A percentile compares a stretch with the other conserved stretches of the same genome.
Evolutionary conservation across 208 protist species (phyloP).

Genomic region (Crithidia expoeki): DNA sequence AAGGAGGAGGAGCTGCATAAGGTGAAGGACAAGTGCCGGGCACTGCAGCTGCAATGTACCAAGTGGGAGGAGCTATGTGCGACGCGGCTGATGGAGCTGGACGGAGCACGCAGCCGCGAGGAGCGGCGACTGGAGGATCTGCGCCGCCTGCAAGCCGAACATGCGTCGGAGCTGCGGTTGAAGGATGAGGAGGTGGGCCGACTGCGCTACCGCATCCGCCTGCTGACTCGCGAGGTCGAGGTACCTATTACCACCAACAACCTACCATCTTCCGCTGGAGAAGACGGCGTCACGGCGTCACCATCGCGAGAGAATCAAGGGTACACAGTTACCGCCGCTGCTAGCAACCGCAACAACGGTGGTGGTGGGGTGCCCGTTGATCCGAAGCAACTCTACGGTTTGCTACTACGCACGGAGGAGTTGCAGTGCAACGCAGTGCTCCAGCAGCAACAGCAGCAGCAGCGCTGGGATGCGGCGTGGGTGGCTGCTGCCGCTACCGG

Average conservation of each 20-base stretch:
- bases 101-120: slow-evolving; percentile 70
- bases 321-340: neutral
- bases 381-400: slow-evolving; percentile 41
- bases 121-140: slow-evolving; percentile 70
- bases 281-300: neutral
- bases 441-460: slow-evolving; percentile 44
- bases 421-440: slow-evolving; percentile 48
- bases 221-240: slow-evolving; percentile 26
- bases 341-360: neutral
- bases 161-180: slow-evolving; percentile 73
- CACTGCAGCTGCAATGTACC: slow-evolving; percentile 48
- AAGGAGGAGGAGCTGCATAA: slow-evolving; percentile 37
- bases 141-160: slow-evolving; percentile 71
- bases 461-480: slow-evolving; percentile 39
- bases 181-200: slow-evolving; percentile 82
- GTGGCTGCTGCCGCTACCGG: neutral
- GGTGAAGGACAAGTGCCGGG: slow-evolving; percentile 45
- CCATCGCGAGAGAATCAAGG: neutral
- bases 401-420: slow-evolving; percentile 58
- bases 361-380: neutral
- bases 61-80: slow-evolving; percentile 84
- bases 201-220: slow-evolving; percentile 69
- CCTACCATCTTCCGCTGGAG: neutral
- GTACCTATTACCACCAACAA: neutral
- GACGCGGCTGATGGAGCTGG: slow-evolving; percentile 70